Conservation (phyloP, 2,329 filamentous ascomycete genomes). For the Dactylellina parvicollis region DNA sequence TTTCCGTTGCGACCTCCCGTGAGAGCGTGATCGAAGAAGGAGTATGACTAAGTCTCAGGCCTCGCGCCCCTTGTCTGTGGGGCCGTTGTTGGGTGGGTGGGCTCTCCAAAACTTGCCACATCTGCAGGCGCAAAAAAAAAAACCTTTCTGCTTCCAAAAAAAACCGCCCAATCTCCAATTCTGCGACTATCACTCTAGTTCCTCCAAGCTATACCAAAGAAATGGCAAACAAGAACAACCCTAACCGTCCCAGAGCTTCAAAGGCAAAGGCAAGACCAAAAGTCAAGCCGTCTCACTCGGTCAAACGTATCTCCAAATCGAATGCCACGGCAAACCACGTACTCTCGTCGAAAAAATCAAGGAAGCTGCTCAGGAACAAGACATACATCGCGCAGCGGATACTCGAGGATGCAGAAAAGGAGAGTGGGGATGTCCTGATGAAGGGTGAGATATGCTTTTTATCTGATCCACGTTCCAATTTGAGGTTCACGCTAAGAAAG, state of each 20-base stretch:
- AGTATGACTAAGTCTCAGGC: constrained; percentile 5
- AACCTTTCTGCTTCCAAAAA: not conserved
- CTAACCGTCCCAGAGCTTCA: constrained; percentile 25
- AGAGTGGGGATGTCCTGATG: constrained; percentile 39
- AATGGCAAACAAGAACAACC: constrained; percentile 52
- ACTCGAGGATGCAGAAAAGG: constrained; percentile 29
- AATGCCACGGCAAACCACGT: constrained; percentile 33
- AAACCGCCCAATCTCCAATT: not conserved
- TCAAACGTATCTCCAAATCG: constrained; percentile 35
- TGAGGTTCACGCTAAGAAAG: too few relatives aligned
- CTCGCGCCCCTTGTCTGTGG: not conserved
- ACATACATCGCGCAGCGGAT: constrained; percentile 40
- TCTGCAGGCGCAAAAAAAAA: not conserved
- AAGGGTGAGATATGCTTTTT: constrained; percentile 29
- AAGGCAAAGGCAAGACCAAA: constrained; percentile 38
- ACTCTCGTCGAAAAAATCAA: constrained; percentile 43
- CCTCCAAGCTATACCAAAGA: not conserved
- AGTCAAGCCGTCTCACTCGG: constrained; percentile 32
- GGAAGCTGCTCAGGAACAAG: constrained; percentile 44
- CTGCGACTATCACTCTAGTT: not conserved
- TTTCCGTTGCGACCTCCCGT: constrained; percentile 22
- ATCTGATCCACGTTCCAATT: too few relatives aligned
- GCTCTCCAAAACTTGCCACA: not conserved
- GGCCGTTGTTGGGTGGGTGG: too few relatives aligned
- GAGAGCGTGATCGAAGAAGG: too few relatives aligned